A percentile compares a stretch with the other conserved stretches of the same genome.
Evolutionary conservation across 257 asterid species (phyloP).

Genomic region (Striga asiatica): DNA sequence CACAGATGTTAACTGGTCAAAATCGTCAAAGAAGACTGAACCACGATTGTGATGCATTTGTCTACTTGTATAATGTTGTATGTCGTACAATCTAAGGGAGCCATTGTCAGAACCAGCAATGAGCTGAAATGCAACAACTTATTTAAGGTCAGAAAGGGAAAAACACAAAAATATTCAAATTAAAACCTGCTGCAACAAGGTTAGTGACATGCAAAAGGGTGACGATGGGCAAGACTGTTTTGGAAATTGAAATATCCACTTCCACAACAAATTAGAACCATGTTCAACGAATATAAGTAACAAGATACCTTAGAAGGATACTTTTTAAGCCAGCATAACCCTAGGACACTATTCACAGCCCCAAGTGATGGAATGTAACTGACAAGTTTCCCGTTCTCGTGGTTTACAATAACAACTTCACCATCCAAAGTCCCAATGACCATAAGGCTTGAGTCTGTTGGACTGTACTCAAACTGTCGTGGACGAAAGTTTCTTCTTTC

Average conservation of each 20-base stretch:
- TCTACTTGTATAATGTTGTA: constrained; percentile 35
- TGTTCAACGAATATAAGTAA: background rate
- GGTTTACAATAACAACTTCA: constrained; percentile 78
- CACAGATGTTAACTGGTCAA: constrained; percentile 87
- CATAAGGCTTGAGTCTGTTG: constrained; percentile 89
- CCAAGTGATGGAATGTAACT: constrained; percentile 78
- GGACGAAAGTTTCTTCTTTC: constrained; percentile 72
- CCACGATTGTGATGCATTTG: constrained; percentile 28
- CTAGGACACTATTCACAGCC: constrained; percentile 79
- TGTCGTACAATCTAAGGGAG: constrained; percentile 65
- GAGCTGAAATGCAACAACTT: constrained; percentile 43
- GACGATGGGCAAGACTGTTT: background rate
- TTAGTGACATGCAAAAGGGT: background rate
- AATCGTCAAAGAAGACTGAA: constrained; percentile 60
- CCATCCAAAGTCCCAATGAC: constrained; percentile 92
- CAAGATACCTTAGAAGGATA: constrained; percentile 67
- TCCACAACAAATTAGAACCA: background rate
- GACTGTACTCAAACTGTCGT: constrained; percentile 92
- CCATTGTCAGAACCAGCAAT: constrained; percentile 96
- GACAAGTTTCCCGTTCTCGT: constrained; percentile 64
- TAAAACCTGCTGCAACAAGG: too few relatives aligned
- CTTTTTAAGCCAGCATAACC: constrained; percentile 82
- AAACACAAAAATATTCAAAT: too few relatives aligned
- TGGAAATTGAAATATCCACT: constrained; percentile 3
- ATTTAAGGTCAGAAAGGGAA: constrained; percentile 6